A percentile compares a stretch with the other conserved stretches of the same genome.
Conservation (phyloP, 257 asterid genomes). For the Penstemon barbatus region DNA sequence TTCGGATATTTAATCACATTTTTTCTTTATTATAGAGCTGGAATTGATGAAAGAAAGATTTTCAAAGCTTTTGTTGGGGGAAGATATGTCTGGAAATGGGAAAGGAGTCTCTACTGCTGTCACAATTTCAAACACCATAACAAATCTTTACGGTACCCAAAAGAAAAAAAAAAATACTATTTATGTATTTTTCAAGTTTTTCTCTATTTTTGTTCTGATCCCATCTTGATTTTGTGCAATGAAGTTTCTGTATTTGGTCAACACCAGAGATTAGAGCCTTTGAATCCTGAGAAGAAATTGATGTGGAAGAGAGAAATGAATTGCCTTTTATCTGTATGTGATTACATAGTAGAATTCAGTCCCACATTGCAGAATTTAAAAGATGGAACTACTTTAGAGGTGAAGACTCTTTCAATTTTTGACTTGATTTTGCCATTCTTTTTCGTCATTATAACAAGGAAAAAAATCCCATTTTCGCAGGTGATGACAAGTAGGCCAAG, state of each 20-base stretch:
- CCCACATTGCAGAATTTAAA: constrained; percentile 54
- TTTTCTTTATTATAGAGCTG: constrained; percentile 43
- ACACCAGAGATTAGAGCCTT: constrained; percentile 72
- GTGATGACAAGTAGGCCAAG: constrained; percentile 76
- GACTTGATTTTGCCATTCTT: background rate
- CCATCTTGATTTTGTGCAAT: constrained; percentile 11
- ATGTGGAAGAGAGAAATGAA: constrained; percentile 95
- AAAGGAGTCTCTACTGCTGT: constrained; percentile 82
- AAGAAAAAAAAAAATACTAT: too few relatives aligned
- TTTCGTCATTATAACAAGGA: constrained; percentile 12
- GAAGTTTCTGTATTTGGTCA: constrained; percentile 89
- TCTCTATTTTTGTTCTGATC: background rate
- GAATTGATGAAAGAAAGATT: constrained; percentile 94
- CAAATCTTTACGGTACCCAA: constrained; percentile 75
- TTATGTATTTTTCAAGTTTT: background rate
- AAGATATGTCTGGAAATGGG: constrained; percentile 95
- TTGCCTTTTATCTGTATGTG: constrained; percentile 70
- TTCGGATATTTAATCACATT: too few relatives aligned
- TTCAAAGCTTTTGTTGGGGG: constrained; percentile 78
- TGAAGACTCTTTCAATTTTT: constrained; percentile 23
- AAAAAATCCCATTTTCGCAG: constrained; percentile 32
- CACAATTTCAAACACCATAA: constrained; percentile 81
- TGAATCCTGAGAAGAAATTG: constrained; percentile 56
- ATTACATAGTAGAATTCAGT: constrained; percentile 67
- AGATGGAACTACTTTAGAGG: constrained; percentile 77